phyloP scores from a whole-genome alignment of 2,329 filamentous ascomycete genomes.

The Neurospora sp. region DNA sequence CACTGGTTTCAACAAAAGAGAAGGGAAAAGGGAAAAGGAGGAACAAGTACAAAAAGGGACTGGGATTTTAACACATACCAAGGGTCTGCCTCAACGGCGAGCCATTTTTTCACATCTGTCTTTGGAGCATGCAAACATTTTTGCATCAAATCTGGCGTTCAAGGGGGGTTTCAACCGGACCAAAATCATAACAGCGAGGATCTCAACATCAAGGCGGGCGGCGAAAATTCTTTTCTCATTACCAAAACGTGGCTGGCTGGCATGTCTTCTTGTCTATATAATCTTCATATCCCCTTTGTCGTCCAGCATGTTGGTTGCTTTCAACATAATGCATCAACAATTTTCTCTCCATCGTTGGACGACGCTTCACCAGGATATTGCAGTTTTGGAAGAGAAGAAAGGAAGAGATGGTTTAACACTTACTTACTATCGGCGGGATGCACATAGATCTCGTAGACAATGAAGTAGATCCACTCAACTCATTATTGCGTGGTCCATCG shows the following conservation, averaged over 20 bases:
- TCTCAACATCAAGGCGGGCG: constrained; percentile 17
- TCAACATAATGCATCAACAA: constrained; percentile 10
- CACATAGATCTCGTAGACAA: neutral
- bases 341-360: too few species aligned
- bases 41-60: neutral
- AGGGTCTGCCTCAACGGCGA: neutral
- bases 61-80: neutral
- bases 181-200: constrained; percentile 3
- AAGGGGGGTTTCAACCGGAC: neutral
- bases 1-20: neutral
- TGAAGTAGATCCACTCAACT: too few species aligned
- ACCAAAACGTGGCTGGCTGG: neutral
- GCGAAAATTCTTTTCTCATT: constrained; percentile 4
- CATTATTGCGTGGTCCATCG: too few species aligned
- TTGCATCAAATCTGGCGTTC: constrained; percentile 4
- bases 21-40: neutral
- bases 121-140: neutral
- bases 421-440: neutral
- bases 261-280: constrained; percentile 3
- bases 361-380: too few species aligned
- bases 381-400: neutral
- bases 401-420: neutral
- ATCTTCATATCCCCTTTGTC: neutral
- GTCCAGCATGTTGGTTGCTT: neutral
- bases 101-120: neutral